Base-by-base conservation (phyloP, 148 eudicot genomes). In the Drosera capensis region DNA sequence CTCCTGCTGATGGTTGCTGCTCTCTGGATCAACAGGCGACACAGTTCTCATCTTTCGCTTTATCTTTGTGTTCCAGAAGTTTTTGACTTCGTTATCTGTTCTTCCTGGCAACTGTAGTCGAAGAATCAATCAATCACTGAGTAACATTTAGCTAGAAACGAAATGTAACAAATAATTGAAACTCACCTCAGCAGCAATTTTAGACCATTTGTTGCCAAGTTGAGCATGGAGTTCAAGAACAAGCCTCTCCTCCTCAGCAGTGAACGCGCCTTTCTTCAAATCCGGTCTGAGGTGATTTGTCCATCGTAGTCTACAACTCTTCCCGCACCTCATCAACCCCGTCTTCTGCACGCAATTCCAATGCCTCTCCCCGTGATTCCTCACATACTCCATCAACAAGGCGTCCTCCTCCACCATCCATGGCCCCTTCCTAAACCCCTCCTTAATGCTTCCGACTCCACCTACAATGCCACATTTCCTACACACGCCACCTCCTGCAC, bases 31-130 rank as follows among this genome's bases (percentile, higher is more conserved):
- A 18, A 16, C 15, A 4, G 20, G 35, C n/a, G 20, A 35, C 1
- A 20, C 21, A n/a, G 47, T 40, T 21, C 43, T 53, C 57, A 53
- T 53, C 57, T 30, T 42, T 21, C 57, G 41, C 38, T 52, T 52
- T 40, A 53, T 53, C 28, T 53, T 53, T 3, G 57, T 53, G 22
- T 53, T 53, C 57, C 57, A 53, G 30, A 53, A 53, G 8, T 53
- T 53, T 19, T 53, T 56, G n/a, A 56, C 45, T 37, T 56, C 60
- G 19, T 56, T 56, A 20, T 56, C 60, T 6, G 60, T 56, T 25
- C 60, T 46, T 21, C 50, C 50, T 14, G 50, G 60, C 0, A 56
- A 18, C 60, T 56, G 36, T 7, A 11, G 14, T 7, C 19, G 25
- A 41, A 19, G 19, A 14, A 17, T 17, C 18, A 8, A 1, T 17